Evolutionary conservation across 805 yeast species (phyloP).

Genomic region (Starmerella bombi): DNA sequence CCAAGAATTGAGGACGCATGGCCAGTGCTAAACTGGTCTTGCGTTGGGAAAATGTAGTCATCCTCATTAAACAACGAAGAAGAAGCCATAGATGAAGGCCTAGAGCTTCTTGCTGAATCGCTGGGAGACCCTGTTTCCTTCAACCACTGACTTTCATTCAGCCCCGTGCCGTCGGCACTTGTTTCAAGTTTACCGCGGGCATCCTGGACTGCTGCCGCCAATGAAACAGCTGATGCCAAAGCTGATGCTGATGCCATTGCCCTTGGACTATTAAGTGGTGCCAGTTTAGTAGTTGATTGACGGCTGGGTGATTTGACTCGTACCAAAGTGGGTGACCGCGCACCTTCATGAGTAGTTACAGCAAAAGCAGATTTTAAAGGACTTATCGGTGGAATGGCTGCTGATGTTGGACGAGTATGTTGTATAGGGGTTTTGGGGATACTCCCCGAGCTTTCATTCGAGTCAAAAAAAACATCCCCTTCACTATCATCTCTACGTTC

Average conservation of each 20-base stretch:
- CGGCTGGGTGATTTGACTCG: neutral
- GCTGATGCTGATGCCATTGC: conserved; percentile 9
- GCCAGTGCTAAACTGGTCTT: too few species aligned
- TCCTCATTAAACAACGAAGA: conserved; percentile 1
- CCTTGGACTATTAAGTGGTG: conserved; percentile 8
- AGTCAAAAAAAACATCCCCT: too few species aligned
- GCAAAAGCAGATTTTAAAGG: neutral
- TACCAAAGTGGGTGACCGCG: neutral
- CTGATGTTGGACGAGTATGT: neutral
- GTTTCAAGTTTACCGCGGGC: neutral
- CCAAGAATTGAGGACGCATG: too few species aligned
- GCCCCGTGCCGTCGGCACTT: neutral
- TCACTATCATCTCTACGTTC: too few species aligned
- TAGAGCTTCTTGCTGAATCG: neutral
- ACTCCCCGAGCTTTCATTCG: neutral
- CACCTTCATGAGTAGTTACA: neutral
- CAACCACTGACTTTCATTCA: neutral
- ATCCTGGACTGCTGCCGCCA: neutral
- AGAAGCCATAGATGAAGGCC: neutral
- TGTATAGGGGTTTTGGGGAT: neutral
- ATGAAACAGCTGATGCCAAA: neutral
- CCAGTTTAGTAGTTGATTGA: conserved; percentile 1
- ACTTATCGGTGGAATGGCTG: neutral
- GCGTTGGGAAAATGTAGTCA: conserved; percentile 1
- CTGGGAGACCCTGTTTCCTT: neutral